Evolutionary conservation across 768 basidiomycete genomes (phyloP).

Genomic region (Xanthoconium stramineum): DNA sequence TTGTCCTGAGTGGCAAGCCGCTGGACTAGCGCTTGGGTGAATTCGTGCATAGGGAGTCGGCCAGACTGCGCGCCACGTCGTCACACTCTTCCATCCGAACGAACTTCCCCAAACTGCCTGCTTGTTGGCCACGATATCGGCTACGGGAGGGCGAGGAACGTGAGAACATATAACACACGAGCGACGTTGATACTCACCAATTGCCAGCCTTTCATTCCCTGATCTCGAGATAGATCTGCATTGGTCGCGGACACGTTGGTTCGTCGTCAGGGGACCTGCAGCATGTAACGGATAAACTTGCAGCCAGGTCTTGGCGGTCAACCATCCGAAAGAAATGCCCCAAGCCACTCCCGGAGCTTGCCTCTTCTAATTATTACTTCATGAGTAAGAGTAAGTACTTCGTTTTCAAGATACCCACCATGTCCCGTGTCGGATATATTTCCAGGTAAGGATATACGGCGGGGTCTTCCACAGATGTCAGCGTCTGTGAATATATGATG

Average conservation of each 20-base stretch:
- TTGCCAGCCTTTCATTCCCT: not conserved
- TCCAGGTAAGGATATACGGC: conserved; percentile 39
- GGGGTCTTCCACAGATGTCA: conserved; percentile 36
- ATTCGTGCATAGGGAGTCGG: conserved; percentile 5
- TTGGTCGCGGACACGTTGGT: not conserved
- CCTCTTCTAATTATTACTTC: conserved; percentile 3
- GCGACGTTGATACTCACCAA: conserved; percentile 1
- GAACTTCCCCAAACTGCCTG: conserved; percentile 39
- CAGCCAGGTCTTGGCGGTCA: conserved; percentile 16
- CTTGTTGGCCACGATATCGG: conserved; percentile 40
- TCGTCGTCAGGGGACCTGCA: not conserved
- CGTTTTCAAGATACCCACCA: conserved; percentile 6
- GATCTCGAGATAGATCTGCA: not conserved
- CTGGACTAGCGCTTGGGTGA: not conserved
- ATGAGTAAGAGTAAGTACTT: not conserved
- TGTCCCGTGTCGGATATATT: conserved; percentile 34
- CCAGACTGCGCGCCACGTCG: conserved; percentile 20
- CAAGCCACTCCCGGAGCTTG: conserved; percentile 3
- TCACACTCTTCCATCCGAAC: conserved; percentile 16
- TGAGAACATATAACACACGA: not conserved
- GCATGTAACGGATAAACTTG: conserved; percentile 18
- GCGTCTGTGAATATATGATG: not conserved
- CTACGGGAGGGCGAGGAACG: conserved; percentile 41
- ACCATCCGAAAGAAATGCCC: conserved; percentile 22
- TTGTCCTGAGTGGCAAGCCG: not conserved